Conservation (phyloP, 768 basidiomycete species). For the Zangia roseola region DNA sequence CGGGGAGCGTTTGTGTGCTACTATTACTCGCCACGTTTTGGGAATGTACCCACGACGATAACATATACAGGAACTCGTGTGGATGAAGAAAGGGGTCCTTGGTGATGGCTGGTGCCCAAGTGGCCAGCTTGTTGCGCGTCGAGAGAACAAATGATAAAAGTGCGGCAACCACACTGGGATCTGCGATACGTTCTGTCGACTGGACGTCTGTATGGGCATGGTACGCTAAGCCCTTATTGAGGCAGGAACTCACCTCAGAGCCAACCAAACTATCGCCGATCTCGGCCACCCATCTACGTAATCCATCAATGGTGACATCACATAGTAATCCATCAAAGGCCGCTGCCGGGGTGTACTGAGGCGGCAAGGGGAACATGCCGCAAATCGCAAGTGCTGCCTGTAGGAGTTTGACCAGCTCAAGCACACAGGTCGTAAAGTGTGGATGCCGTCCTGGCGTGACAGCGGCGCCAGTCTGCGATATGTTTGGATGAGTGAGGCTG, state of each 20-base stretch:
- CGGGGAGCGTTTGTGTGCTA: slow-evolving; percentile 29
- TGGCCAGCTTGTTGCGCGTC: slow-evolving; percentile 67
- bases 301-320: slow-evolving; percentile 71
- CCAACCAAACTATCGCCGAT: slow-evolving; percentile 62
- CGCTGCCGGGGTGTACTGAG: slow-evolving; percentile 8
- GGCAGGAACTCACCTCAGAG: slow-evolving; percentile 48
- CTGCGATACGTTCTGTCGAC: slow-evolving; percentile 72
- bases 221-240: not conserved
- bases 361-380: slow-evolving; percentile 52
- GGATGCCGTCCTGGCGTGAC: slow-evolving; percentile 24
- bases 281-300: slow-evolving; percentile 63
- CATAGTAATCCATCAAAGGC: slow-evolving; percentile 70
- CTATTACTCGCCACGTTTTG: slow-evolving; percentile 14
- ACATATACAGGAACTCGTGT: slow-evolving; percentile 49
- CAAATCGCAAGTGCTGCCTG: slow-evolving; percentile 72
- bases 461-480: slow-evolving; percentile 10
- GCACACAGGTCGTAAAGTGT: slow-evolving; percentile 62
- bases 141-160: slow-evolving; percentile 68
- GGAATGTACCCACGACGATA: slow-evolving; percentile 34
- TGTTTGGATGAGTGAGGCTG: slow-evolving; percentile 16
- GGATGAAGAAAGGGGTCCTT: slow-evolving; percentile 82
- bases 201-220: slow-evolving; percentile 24
- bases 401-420: slow-evolving; percentile 73
- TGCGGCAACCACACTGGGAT: slow-evolving; percentile 68
- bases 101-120: slow-evolving; percentile 49